These are phyloP conservation scores for Stephania cephalantha DNA, from an alignment of 164 flowering plant genomes.

Conservation along the genomic window DNA sequence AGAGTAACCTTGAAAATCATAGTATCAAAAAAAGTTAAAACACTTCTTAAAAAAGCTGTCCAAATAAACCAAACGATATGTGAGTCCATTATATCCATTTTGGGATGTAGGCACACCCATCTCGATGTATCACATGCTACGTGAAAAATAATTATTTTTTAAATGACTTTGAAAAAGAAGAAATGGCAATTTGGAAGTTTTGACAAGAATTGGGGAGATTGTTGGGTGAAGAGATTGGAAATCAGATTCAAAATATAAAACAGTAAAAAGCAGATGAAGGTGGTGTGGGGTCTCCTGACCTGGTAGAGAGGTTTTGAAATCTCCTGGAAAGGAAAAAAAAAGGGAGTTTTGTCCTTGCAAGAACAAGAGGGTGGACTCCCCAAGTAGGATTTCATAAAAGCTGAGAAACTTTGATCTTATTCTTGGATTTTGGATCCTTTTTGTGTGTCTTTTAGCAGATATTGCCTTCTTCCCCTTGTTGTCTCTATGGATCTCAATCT, in stretches of 20 bases:
- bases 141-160: too few relatives aligned
- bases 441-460: background rate
- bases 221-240: background rate
- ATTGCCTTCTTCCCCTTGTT: conserved; percentile 8
- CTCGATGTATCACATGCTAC: too few relatives aligned
- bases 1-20: too few relatives aligned
- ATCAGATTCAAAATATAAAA: background rate
- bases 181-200: conserved; percentile 1
- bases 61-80: too few relatives aligned
- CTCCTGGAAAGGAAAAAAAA: background rate
- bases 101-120: too few relatives aligned
- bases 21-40: too few relatives aligned
- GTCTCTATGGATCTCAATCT: conserved; percentile 3
- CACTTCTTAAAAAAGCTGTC: too few relatives aligned
- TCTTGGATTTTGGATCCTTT: conserved; percentile 9
- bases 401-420: conserved; percentile 5
- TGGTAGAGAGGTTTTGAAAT: background rate
- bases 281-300: conserved; percentile 3
- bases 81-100: too few relatives aligned
- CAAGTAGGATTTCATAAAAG: conserved; percentile 2
- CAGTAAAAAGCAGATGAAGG: background rate
- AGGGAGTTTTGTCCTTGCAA: conserved; percentile 12
- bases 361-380: background rate
- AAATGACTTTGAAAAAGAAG: too few relatives aligned
- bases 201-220: background rate